These are phyloP conservation scores for Colletotrichum abscissum DNA, from an alignment of 2,329 filamentous ascomycete genomes.

Conservation along the genomic window DNA sequence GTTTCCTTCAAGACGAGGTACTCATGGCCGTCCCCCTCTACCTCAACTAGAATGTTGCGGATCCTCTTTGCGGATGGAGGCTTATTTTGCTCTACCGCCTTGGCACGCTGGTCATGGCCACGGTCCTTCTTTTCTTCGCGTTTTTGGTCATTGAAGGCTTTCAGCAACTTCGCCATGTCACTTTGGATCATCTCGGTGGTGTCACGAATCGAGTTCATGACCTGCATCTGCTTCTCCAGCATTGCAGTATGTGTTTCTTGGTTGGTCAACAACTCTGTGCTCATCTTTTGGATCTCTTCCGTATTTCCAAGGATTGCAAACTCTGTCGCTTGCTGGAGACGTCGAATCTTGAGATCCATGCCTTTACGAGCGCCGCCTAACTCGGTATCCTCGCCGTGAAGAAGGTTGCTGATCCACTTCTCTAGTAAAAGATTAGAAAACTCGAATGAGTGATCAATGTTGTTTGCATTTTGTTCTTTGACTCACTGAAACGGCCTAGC, in stretches of 20 bases:
- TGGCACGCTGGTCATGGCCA: constrained; percentile 7
- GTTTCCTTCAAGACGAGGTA: constrained; percentile 44
- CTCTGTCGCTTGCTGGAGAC: constrained; percentile 46
- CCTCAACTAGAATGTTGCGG: constrained; percentile 39
- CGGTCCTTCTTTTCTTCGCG: constrained; percentile 1
- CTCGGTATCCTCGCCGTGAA: constrained; percentile 45
- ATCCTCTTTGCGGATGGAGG: constrained; percentile 38
- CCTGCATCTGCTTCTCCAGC: constrained; percentile 41
- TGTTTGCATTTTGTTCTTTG: not conserved
- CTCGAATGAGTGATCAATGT: too few relatives aligned
- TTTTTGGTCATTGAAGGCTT: constrained; percentile 39
- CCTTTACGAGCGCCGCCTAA: constrained; percentile 43
- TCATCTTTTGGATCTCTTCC: constrained; percentile 44
- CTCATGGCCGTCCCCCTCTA: constrained; percentile 40
- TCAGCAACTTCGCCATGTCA: constrained; percentile 43
- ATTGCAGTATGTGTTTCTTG: constrained; percentile 40
- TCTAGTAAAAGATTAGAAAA: constrained; percentile 31
- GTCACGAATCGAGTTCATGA: constrained; percentile 41
- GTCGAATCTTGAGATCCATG: constrained; percentile 42
- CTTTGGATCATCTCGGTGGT: constrained; percentile 41
- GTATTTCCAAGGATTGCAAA: constrained; percentile 48
- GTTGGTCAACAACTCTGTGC: constrained; percentile 40
- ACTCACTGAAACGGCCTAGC: constrained; percentile 44
- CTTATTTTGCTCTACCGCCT: constrained; percentile 35
- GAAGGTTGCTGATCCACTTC: constrained; percentile 44